Base-by-base conservation (phyloP, 768 basidiomycete genomes). In the Sporobolomyces roseus region DNA sequence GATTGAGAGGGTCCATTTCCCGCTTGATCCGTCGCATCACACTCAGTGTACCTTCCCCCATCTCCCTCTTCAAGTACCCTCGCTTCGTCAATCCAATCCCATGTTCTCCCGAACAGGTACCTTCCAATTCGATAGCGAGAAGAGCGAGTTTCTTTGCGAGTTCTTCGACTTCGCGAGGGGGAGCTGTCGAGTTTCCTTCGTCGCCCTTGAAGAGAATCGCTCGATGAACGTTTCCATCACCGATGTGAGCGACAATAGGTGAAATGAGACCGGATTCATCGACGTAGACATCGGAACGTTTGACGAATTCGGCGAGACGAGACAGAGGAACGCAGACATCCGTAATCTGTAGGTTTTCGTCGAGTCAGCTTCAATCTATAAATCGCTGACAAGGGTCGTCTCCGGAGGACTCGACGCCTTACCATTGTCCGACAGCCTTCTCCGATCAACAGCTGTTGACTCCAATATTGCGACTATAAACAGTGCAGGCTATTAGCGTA, bases 11-110 rank as follows among this genome's bases (percentile, higher is more conserved):
- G 78, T 94, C 92, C 17, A 92, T 80, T 3, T 87, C 83, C 46
- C 79, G 79, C 79, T 94, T 97, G 74, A 96, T 83, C n/a, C 83
- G 84, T 80, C 85, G 86, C 91, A 96, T 92, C 14, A 94, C 80
- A 53, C 85, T 84, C 16, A 96, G 87, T 0, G 92, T 93, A 6
- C 85, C 87, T 52, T 81, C 81, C 0, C 93, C 93, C 1, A 97
- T 83, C 77, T 97, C 93, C n/a, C 86, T 83, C 23, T 80, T 77
- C 3, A 97, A 83, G 78, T 90, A 94, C 75, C 88, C 85, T 19
- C 66, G 51, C 64, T 76, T 75, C 19, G 68, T 70, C 13, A 62
- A 53, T 29, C 60, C 51, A 19, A 59, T 53, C 4, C 72, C 75
- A 33, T 74, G 73, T 69, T 76, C 75, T 1, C 80, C 81, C 1